phyloP scores from a whole-genome alignment of 2,329 filamentous ascomycete species.

The Nothophoma quercina region DNA sequence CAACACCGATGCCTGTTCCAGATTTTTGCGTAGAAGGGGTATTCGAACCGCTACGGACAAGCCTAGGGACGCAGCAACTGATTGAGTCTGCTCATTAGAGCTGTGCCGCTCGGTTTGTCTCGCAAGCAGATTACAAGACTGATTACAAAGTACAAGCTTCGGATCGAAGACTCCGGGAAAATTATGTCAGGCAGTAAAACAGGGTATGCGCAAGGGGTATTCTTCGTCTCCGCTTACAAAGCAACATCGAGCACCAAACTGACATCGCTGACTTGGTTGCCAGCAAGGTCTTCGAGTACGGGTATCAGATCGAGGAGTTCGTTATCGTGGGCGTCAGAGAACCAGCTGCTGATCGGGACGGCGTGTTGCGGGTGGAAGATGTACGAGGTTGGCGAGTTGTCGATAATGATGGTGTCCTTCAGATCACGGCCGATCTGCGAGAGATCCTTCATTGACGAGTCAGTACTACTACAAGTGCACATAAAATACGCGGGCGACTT shows the following conservation, averaged over 20 bases:
- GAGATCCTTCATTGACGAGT: constrained; percentile 68
- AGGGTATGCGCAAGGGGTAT: constrained; percentile 37
- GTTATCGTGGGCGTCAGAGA: constrained; percentile 98
- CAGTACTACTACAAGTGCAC: background rate
- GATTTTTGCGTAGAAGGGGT: constrained; percentile 21
- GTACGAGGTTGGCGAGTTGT: constrained; percentile 98
- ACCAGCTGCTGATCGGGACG: constrained; percentile 99
- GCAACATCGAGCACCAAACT: constrained; percentile 95
- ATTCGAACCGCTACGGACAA: constrained; percentile 16
- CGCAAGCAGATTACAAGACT: constrained; percentile 47
- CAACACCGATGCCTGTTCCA: constrained; percentile 20
- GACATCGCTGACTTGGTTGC: constrained; percentile 88
- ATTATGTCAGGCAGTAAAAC: constrained; percentile 32
- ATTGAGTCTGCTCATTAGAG: background rate
- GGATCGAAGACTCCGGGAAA: constrained; percentile 28
- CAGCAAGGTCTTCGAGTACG: constrained; percentile 95
- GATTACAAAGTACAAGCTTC: constrained; percentile 50
- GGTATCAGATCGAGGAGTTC: constrained; percentile 97
- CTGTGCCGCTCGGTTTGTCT: constrained; percentile 19
- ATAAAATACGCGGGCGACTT: too few species aligned
- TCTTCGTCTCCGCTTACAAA: constrained; percentile 56
- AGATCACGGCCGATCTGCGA: constrained; percentile 96
- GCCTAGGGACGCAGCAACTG: background rate
- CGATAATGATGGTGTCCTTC: constrained; percentile 98
- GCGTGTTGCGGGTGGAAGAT: constrained; percentile 99